Evolutionary conservation across 352 stramenopile genomes (phyloP), one percentile per base, ranked within the genome.

Genomic region (Phytophthora lateralis): DNA sequence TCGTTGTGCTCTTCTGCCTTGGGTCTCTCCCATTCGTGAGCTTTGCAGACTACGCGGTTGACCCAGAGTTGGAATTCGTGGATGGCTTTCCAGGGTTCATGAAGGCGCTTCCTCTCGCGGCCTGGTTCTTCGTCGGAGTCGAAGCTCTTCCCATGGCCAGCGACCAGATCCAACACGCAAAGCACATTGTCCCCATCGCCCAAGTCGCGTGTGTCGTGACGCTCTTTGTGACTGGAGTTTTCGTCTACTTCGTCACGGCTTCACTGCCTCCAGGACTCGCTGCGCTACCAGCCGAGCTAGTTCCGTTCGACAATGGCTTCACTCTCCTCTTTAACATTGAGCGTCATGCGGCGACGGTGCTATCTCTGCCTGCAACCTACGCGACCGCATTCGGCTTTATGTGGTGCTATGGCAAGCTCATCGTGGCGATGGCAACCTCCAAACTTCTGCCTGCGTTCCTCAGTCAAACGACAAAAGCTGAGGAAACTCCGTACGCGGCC

Each of bases 381-480:
- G 73, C 73, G 2, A 87, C 71, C 3, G 74, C 71, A 5, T 83
- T 76, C 44, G 76, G 73, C 0, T 85, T 85, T 41, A 81, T 87
- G 53, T 84, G 76, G 63, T 80, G 69, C 29, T 85, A 84, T 50
- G 75, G 75, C 1, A 83, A 82, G 41, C 60, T 88, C 4, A 78
- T 88, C 9, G 44, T 66, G 1, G 63, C 75, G 10, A 85, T 88
- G 75, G 78, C 75, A 0, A 69, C 49, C 14, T 88, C 75, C 1
- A 61, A 62, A 9, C 39, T 88, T 10, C 26, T 88, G 15, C 73
- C 78, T 3, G 17, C 46, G 1, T 63, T 70, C 2, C 63, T 88
- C 9, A 32, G 43, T 6, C 65, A 55, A n/a, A 73, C 60, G 2
- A 64, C 66, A 0, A 17, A 15, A 27, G n/a, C n/a, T 0, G 54